Evolutionary conservation across 768 basidiomycete genomes (phyloP).

Genomic region (Nidularia pulvinata): DNA sequence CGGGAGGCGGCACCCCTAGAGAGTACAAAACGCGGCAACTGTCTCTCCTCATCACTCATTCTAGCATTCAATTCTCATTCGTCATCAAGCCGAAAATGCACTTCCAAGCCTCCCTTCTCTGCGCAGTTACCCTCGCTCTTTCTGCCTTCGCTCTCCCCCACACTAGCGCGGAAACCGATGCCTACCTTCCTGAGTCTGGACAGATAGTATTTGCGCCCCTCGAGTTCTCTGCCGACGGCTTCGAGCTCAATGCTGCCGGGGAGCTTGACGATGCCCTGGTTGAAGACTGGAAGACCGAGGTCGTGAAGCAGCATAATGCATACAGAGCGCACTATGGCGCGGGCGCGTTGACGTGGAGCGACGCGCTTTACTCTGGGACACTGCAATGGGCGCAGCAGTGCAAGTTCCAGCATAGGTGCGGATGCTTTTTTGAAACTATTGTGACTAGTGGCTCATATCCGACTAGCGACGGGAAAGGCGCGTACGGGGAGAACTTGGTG

Average conservation of each 20-base stretch:
- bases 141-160: background rate
- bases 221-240: background rate
- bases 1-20: too few species aligned
- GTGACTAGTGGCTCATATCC: background rate
- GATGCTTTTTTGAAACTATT: background rate
- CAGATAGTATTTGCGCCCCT: background rate
- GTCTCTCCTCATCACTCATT: too few species aligned
- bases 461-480: conserved; percentile 7
- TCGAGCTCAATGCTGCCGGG: background rate
- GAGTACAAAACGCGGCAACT: too few species aligned
- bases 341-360: conserved; percentile 12
- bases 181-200: background rate
- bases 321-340: conserved; percentile 16
- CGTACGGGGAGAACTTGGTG: conserved; percentile 21
- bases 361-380: conserved; percentile 10
- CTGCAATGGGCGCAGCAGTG: conserved; percentile 14
- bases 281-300: conserved; percentile 10
- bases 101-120: background rate
- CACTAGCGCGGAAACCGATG: background rate
- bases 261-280: background rate
- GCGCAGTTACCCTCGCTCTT: background rate
- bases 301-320: conserved; percentile 13
- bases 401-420: conserved; percentile 18
- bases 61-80: too few species aligned
- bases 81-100: too few species aligned